Evolutionary conservation across 257 asterid genomes (phyloP).

Genomic region (Salvia hispanica): DNA sequence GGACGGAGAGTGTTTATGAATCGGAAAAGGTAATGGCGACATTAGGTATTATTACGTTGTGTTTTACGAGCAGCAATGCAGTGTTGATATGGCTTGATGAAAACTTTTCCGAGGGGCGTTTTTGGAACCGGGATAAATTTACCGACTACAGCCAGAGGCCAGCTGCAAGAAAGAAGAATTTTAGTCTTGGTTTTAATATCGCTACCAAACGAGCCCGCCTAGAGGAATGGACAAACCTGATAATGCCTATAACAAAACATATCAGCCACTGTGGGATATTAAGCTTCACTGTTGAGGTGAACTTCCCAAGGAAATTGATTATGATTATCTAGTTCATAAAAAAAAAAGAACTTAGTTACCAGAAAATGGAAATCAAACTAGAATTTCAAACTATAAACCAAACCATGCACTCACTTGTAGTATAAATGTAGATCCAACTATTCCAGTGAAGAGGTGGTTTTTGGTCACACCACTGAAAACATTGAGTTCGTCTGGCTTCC

Average conservation of each 20-base stretch:
- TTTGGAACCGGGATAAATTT: slow-evolving; percentile 84
- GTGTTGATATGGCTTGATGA: slow-evolving; percentile 66
- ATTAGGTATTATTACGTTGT: slow-evolving; percentile 27
- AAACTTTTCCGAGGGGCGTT: slow-evolving; percentile 78
- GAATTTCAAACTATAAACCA: background rate
- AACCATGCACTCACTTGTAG: slow-evolving; percentile 69
- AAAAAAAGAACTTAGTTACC: slow-evolving; percentile 25
- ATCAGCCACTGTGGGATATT: slow-evolving; percentile 61
- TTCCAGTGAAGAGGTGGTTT: slow-evolving; percentile 74
- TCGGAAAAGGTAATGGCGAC: no score
- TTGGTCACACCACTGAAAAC: slow-evolving; percentile 82
- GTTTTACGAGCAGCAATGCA: slow-evolving; percentile 60
- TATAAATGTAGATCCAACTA: slow-evolving; percentile 74
- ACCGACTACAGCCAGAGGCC: slow-evolving; percentile 90
- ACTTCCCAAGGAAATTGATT: slow-evolving; percentile 79
- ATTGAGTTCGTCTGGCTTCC: slow-evolving; percentile 81
- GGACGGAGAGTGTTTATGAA: no score
- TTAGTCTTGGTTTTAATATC: no score
- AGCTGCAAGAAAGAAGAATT: slow-evolving; percentile 48
- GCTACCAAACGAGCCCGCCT: background rate
- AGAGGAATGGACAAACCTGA: slow-evolving; percentile 52
- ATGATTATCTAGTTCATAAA: slow-evolving; percentile 57
- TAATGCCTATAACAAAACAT: slow-evolving; percentile 61
- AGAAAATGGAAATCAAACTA: background rate
- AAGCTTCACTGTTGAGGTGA: slow-evolving; percentile 61